A percentile compares a stretch with the other conserved stretches of the same genome.
Evolutionary conservation across 2,329 filamentous ascomycete species (phyloP).

Genomic region (Alternaria brassicicola): DNA sequence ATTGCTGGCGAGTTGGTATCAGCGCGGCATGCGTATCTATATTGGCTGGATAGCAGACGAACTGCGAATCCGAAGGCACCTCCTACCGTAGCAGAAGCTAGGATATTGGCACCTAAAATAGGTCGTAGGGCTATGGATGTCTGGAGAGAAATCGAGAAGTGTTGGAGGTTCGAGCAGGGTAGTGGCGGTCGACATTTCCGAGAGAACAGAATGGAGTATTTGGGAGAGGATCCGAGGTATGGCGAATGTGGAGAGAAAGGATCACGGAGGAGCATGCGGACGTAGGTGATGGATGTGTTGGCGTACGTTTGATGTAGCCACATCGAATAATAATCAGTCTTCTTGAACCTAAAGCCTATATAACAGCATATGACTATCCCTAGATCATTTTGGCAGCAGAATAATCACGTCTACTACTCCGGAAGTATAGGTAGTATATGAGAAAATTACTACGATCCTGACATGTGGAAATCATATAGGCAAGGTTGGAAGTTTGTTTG

Average conservation of each 20-base stretch:
- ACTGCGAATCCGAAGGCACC: constrained; percentile 9
- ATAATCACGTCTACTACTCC: no score
- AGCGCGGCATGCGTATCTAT: constrained; percentile 23
- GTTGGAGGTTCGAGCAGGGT: constrained; percentile 22
- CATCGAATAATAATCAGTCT: not conserved
- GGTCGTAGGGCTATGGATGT: constrained; percentile 16
- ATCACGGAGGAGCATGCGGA: constrained; percentile 14
- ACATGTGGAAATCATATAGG: not conserved
- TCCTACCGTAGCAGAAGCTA: constrained; percentile 18
- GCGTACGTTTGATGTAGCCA: not conserved
- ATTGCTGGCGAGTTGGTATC: constrained; percentile 19
- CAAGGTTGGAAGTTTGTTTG: no score
- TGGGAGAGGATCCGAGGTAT: constrained; percentile 18
- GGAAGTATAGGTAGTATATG: no score
- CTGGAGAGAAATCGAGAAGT: constrained; percentile 18
- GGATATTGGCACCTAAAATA: constrained; percentile 6
- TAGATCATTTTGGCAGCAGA: no score
- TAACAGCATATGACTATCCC: no score
- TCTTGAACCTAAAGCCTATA: not conserved
- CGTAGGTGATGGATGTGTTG: not conserved
- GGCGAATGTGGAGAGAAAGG: not conserved
- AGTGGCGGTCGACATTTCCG: constrained; percentile 5
- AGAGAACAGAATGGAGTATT: constrained; percentile 9
- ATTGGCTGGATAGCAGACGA: constrained; percentile 21
- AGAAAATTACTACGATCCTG: no score